Conservation (phyloP, 352 stramenopile species). For the Phytophthora melonis region DNA sequence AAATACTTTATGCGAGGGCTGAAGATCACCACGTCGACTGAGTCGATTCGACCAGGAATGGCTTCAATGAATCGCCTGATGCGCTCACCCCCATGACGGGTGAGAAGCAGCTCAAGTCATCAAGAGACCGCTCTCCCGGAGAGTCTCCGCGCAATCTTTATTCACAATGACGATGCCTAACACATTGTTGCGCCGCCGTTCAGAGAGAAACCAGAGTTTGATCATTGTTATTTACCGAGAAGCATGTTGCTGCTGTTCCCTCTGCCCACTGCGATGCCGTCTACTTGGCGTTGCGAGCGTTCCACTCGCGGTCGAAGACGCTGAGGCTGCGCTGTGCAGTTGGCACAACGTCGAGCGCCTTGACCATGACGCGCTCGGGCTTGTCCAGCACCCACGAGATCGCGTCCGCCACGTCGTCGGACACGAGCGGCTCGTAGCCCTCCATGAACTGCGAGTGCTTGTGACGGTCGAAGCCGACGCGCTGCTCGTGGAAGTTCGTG, state of each 20-base stretch:
- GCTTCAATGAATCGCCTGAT: constrained; percentile 14
- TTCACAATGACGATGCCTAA: background rate
- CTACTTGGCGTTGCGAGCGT: constrained; percentile 27
- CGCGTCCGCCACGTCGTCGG: constrained; percentile 34
- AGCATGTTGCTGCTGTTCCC: too few species aligned
- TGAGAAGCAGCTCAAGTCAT: constrained; percentile 5
- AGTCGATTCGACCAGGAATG: constrained; percentile 2
- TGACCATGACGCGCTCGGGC: constrained; percentile 33
- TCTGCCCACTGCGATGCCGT: background rate
- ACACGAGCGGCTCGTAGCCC: constrained; percentile 42
- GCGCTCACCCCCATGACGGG: constrained; percentile 4
- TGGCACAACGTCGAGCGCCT: constrained; percentile 38
- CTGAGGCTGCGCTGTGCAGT: constrained; percentile 43
- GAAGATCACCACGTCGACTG: background rate
- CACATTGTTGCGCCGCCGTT: too few species aligned
- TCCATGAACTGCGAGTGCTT: constrained; percentile 41
- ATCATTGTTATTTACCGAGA: too few species aligned
- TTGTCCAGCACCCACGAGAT: constrained; percentile 43
- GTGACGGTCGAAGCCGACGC: constrained; percentile 33
- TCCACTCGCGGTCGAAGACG: constrained; percentile 43
- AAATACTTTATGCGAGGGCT: constrained; percentile 1
- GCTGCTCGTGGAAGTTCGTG: constrained; percentile 46
- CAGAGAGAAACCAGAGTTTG: too few species aligned
- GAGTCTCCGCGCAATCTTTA: background rate
- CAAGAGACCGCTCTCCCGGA: background rate